Evolutionary conservation across 352 stramenopile species (phyloP).

Genomic region (Phytophthora fragariaefolia): DNA sequence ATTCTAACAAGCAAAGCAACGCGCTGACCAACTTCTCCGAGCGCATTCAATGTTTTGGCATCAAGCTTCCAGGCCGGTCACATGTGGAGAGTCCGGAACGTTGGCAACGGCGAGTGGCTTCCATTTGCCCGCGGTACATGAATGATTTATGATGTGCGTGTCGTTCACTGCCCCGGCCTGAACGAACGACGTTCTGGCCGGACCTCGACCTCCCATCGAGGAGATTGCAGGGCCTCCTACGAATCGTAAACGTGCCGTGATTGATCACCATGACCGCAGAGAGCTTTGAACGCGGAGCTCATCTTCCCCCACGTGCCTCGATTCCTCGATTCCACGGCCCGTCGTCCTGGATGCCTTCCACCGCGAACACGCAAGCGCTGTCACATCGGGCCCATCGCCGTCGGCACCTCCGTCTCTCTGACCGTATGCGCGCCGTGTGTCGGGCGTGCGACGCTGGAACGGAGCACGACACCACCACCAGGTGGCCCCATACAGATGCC

Average conservation of each 20-base stretch:
- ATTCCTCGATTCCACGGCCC: background rate
- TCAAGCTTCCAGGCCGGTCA: background rate
- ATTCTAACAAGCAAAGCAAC: conserved; percentile 20
- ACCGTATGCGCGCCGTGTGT: conserved; percentile 51
- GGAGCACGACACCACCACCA: conserved; percentile 41
- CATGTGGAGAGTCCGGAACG: conserved; percentile 10
- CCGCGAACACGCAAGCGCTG: conserved; percentile 6
- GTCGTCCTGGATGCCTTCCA: background rate
- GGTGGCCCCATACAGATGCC: conserved; percentile 48
- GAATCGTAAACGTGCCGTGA: no score
- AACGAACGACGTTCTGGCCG: no score
- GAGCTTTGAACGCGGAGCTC: background rate
- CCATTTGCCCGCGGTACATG: conserved; percentile 3
- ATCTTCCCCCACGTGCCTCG: conserved; percentile 6
- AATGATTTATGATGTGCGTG: conserved; percentile 4
- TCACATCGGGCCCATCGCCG: background rate
- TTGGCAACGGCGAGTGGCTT: conserved; percentile 8
- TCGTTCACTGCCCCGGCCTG: background rate
- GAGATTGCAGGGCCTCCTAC: background rate
- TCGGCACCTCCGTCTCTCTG: conserved; percentile 31
- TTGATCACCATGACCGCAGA: background rate
- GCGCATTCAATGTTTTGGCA: background rate
- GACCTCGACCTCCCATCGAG: background rate
- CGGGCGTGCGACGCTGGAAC: conserved; percentile 32
- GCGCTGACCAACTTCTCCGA: conserved; percentile 4